phyloP scores from a whole-genome alignment of 2,329 filamentous ascomycete species.

The Paracoccidioides lutzii region DNA sequence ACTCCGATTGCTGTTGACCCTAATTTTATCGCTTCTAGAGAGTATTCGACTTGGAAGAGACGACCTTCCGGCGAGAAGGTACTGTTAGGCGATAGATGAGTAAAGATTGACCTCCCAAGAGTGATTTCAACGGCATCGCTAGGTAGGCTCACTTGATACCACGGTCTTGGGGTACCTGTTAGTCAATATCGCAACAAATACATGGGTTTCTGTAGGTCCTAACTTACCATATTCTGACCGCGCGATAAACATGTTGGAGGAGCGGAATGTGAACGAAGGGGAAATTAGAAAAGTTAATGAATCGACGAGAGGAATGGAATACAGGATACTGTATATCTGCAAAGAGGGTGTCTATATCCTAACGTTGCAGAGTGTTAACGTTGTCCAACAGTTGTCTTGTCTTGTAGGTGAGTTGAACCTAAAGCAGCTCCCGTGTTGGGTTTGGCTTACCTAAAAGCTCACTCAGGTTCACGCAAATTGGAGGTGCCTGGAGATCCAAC shows the following conservation, averaged over 20 bases:
- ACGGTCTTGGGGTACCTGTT: slow-evolving; percentile 53
- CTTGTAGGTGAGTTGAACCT: neutral
- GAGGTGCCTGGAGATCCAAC: slow-evolving; percentile 10
- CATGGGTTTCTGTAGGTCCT: neutral
- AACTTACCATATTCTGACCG: slow-evolving; percentile 96
- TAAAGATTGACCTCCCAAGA: slow-evolving; percentile 12
- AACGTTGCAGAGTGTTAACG: neutral
- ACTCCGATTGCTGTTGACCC: slow-evolving; percentile 95
- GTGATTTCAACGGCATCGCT: slow-evolving; percentile 5
- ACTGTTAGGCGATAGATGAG: slow-evolving; percentile 36
- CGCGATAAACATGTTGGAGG: slow-evolving; percentile 89
- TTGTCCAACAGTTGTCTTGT: neutral
- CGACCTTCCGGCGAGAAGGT: slow-evolving; percentile 99
- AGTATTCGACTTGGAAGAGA: slow-evolving; percentile 99
- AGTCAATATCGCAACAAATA: slow-evolving; percentile 19
- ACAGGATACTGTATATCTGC: neutral
- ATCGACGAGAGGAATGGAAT: neutral
- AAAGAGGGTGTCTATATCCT: neutral
- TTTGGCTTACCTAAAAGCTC: neutral
- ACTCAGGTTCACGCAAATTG: slow-evolving; percentile 10
- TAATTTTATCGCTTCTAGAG: slow-evolving; percentile 98
- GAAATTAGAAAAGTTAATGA: neutral
- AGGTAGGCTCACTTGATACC: slow-evolving; percentile 72
- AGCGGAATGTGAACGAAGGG: slow-evolving; percentile 26
- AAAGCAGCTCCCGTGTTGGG: neutral